Conservation (phyloP, 805 yeast species). For the Teunomyces pallodes region DNA sequence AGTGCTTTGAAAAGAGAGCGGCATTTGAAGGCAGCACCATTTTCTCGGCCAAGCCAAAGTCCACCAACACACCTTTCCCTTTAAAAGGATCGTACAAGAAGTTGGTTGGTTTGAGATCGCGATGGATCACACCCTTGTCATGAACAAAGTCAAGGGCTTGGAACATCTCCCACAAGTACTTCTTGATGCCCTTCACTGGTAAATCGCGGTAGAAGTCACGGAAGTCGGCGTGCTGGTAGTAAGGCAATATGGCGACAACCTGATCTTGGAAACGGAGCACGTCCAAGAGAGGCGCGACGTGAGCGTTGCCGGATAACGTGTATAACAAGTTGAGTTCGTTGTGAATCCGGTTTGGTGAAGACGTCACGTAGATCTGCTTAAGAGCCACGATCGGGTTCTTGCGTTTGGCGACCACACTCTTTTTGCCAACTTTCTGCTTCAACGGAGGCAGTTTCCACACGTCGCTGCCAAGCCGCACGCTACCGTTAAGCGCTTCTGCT, state of each 20-base stretch:
- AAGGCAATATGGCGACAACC: slow-evolving; percentile 89
- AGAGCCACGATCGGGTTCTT: slow-evolving; percentile 69
- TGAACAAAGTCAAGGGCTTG: slow-evolving; percentile 68
- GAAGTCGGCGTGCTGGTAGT: slow-evolving; percentile 86
- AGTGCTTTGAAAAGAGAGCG: slow-evolving; percentile 9
- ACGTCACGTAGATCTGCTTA: slow-evolving; percentile 90
- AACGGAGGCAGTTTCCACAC: slow-evolving; percentile 47
- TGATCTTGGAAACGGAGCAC: slow-evolving; percentile 88
- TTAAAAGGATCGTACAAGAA: slow-evolving; percentile 65
- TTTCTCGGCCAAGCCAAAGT: slow-evolving; percentile 87
- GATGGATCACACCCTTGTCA: slow-evolving; percentile 38
- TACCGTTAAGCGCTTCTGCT: slow-evolving; percentile 52
- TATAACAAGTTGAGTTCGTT: slow-evolving; percentile 82
- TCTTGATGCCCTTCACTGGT: slow-evolving; percentile 74
- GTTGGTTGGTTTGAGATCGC: slow-evolving; percentile 56
- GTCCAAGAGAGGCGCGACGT: slow-evolving; percentile 87
- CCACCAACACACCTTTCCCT: slow-evolving; percentile 79
- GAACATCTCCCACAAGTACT: slow-evolving; percentile 76
- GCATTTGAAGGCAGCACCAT: slow-evolving; percentile 9
- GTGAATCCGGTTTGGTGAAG: slow-evolving; percentile 87
- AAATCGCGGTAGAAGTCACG: slow-evolving; percentile 80
- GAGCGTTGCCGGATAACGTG: slow-evolving; percentile 60
- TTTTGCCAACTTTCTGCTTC: slow-evolving; percentile 23
- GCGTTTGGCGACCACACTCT: slow-evolving; percentile 16
- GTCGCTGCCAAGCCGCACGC: slow-evolving; percentile 36